A percentile compares a stretch with the other conserved stretches of the same genome.
Evolutionary conservation across 352 stramenopile genomes (phyloP).

Genomic region (Pythium utonaiense): DNA sequence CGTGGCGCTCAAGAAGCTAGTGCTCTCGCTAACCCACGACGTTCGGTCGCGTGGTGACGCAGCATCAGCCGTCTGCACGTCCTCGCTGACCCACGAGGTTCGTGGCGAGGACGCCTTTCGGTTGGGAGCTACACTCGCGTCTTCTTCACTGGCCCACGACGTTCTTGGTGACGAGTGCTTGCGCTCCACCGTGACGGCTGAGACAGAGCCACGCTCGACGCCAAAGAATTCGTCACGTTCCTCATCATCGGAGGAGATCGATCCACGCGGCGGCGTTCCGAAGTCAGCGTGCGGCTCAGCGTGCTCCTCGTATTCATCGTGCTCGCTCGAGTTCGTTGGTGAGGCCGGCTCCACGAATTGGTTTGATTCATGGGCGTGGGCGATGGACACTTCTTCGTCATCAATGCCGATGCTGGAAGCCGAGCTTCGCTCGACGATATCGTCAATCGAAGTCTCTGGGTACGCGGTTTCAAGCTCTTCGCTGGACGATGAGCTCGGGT

Average conservation of each 20-base stretch:
- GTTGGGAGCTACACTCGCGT: background rate
- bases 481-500: conserved; percentile 26
- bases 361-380: conserved; percentile 4
- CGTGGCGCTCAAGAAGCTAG: background rate
- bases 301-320: background rate
- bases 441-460: conserved; percentile 6
- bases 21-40: conserved; percentile 18
- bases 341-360: conserved; percentile 18
- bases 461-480: conserved; percentile 20
- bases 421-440: background rate
- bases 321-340: conserved; percentile 6
- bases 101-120: background rate
- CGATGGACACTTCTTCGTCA: conserved; percentile 2
- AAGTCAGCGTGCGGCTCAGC: background rate
- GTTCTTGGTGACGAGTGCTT: conserved; percentile 4
- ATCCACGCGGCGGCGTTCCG: conserved; percentile 4
- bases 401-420: conserved; percentile 3
- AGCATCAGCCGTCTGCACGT: background rate
- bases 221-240: conserved; percentile 5
- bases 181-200: background rate
- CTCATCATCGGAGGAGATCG: conserved; percentile 9
- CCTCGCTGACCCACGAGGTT: conserved; percentile 7
- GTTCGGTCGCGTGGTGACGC: conserved; percentile 8
- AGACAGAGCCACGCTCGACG: background rate
- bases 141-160: background rate